phyloP scores from a whole-genome alignment of 202 grass and related monocot genomes.

The Zoysia matrella region DNA sequence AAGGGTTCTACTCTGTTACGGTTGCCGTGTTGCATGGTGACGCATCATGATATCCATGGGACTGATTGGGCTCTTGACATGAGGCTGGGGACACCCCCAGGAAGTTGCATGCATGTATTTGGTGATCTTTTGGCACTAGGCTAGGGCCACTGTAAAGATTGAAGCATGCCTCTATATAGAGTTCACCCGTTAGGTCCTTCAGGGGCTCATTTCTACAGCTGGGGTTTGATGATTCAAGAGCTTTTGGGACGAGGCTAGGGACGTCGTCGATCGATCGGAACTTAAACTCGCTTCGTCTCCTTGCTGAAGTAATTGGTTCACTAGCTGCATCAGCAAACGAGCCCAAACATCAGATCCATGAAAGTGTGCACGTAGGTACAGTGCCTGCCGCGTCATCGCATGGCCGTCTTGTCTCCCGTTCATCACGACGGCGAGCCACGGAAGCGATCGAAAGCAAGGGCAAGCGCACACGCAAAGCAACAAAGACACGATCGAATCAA shows the following conservation, averaged over 20 bases:
- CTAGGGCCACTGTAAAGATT: background rate
- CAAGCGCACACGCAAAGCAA: constrained; percentile 37
- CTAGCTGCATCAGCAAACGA: too few relatives aligned
- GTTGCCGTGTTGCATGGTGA: background rate
- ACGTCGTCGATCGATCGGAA: background rate
- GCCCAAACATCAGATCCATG: too few relatives aligned
- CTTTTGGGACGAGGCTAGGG: constrained; percentile 23
- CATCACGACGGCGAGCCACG: background rate
- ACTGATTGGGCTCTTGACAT: background rate
- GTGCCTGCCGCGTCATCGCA: too few relatives aligned
- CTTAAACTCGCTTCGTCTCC: background rate
- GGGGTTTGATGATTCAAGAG: background rate
- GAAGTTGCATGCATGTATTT: background rate
- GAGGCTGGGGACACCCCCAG: background rate
- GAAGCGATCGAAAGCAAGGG: background rate
- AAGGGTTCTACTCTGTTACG: background rate
- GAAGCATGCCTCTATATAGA: background rate
- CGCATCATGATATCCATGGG: background rate
- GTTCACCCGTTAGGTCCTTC: background rate
- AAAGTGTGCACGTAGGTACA: too few relatives aligned
- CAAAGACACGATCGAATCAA: constrained; percentile 30
- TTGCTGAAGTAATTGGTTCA: too few relatives aligned
- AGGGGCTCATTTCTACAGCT: background rate
- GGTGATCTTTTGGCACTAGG: background rate
- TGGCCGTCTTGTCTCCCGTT: too few relatives aligned